Evolutionary conservation across 768 basidiomycete genomes (phyloP).

Genomic region (Scleroderma bovista): DNA sequence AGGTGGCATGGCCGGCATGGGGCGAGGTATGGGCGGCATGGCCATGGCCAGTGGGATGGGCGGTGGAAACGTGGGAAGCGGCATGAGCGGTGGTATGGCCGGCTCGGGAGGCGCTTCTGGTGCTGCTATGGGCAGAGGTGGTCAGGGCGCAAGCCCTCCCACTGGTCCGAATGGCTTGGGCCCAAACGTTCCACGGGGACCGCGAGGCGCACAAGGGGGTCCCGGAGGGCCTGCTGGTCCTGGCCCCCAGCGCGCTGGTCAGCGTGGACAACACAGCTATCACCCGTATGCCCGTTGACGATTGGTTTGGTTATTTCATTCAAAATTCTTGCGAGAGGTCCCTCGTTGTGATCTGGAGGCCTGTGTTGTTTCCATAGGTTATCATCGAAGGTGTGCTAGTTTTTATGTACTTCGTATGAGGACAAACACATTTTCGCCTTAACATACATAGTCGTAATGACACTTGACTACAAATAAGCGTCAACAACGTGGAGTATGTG

Average conservation of each 20-base stretch:
- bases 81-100: slow-evolving; percentile 30
- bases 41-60: slow-evolving; percentile 29
- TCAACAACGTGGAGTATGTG: slow-evolving; percentile 4
- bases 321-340: slow-evolving; percentile 9
- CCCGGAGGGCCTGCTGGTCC: slow-evolving; percentile 45
- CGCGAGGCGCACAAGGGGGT: slow-evolving; percentile 52
- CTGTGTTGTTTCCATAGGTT: background rate
- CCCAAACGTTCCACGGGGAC: slow-evolving; percentile 60
- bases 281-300: slow-evolving; percentile 75
- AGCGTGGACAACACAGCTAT: slow-evolving; percentile 75
- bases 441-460: too few species aligned
- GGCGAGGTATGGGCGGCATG: slow-evolving; percentile 23
- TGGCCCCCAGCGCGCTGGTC: slow-evolving; percentile 66
- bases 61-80: slow-evolving; percentile 28
- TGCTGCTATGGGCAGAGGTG: slow-evolving; percentile 37
- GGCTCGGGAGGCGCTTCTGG: slow-evolving; percentile 37
- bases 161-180: slow-evolving; percentile 40
- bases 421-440: too few species aligned
- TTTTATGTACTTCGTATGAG: background rate
- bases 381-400: background rate
- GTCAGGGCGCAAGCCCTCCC: slow-evolving; percentile 30
- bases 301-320: slow-evolving; percentile 4
- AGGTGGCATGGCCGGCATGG: slow-evolving; percentile 34
- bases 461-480: slow-evolving; percentile 3
- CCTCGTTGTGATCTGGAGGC: background rate